Evolutionary conservation across 129 eudicot species (phyloP).

Genomic region (Chrysanthemum makinoi): DNA sequence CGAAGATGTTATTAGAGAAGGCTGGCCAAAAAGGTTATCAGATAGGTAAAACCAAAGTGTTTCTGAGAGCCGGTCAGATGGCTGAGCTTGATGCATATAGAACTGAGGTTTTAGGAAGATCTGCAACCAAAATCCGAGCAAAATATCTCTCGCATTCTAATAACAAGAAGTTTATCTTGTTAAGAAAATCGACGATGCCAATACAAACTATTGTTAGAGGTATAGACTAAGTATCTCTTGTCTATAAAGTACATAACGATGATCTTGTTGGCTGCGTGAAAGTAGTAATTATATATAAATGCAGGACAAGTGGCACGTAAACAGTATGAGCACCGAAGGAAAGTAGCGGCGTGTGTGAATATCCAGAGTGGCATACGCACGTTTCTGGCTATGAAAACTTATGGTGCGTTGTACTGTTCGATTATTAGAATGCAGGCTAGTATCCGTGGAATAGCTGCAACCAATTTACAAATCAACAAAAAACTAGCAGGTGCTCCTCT

Average conservation of each 20-base stretch:
- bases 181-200: constrained; percentile 45
- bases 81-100: constrained; percentile 80
- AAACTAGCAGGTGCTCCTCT: constrained; percentile 52
- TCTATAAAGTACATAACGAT: not conserved
- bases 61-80: constrained; percentile 96
- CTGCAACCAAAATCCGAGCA: constrained; percentile 65
- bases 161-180: constrained; percentile 40
- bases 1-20: constrained; percentile 53
- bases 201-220: constrained; percentile 83
- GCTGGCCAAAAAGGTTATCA: constrained; percentile 66
- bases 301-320: constrained; percentile 62
- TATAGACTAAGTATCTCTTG: constrained; percentile 26
- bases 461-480: constrained; percentile 38
- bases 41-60: constrained; percentile 88
- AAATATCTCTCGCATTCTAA: constrained; percentile 46
- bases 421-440: constrained; percentile 59
- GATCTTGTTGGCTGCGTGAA: not conserved
- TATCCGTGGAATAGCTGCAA: constrained; percentile 65
- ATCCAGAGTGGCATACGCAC: constrained; percentile 59
- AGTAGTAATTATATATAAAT: not conserved
- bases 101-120: constrained; percentile 66
- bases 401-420: constrained; percentile 39
- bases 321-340: constrained; percentile 42
- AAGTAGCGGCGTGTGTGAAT: constrained; percentile 58
- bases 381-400: constrained; percentile 48